Evolutionary conservation across 1,139 yeast species (phyloP), one percentile per base, ranked within the genome.

Genomic region (Blastobotrys petasosporus): DNA sequence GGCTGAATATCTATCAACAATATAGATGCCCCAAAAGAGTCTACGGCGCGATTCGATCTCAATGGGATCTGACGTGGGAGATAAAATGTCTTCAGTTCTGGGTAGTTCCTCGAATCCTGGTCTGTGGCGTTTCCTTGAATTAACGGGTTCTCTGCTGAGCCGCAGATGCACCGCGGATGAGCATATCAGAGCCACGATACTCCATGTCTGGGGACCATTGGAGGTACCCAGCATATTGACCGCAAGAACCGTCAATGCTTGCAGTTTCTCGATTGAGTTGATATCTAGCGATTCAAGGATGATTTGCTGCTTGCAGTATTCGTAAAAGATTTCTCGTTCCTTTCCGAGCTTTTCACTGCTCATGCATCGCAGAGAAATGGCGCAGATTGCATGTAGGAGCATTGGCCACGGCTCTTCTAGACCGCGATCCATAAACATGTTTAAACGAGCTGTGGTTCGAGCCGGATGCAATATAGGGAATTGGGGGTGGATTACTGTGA

Each of bases 181-280:
- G 33, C 54, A 50, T 7, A 55, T 52, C 30, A 55, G 41, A 3
- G 58, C 50, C 37, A 55, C 42, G 12, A 53, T 48, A 17, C 57
- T 49, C 58, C 58, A 55, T 2, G 57, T 53, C 41, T 54, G 51
- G 2, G 58, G 58, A 5, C 57, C 57, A 37, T 55, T 55, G 10
- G 57, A 54, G 9, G 45, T 45, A 1, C 58, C 58, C 3, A 53
- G 53, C 32, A 55, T 47, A 37, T 55, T 58, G 13, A 48, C 39
- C 6, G 58, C 58, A 17, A 55, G 44, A 9, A 55, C 45, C 7
- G 48, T 51, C 33, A 54, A 40, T 7, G 58, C 56, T 34, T 54
- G 53, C n/a, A 55, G 40, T 6, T 53, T 41, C 11, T 52, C 54
- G 11, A 53, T 46, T 10, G 54, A 52, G 4, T 51, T 48, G 16